A percentile compares a stretch with the other conserved stretches of the same genome.
Conservation (phyloP, 768 basidiomycete genomes). For the Tephrocybe sp. region DNA sequence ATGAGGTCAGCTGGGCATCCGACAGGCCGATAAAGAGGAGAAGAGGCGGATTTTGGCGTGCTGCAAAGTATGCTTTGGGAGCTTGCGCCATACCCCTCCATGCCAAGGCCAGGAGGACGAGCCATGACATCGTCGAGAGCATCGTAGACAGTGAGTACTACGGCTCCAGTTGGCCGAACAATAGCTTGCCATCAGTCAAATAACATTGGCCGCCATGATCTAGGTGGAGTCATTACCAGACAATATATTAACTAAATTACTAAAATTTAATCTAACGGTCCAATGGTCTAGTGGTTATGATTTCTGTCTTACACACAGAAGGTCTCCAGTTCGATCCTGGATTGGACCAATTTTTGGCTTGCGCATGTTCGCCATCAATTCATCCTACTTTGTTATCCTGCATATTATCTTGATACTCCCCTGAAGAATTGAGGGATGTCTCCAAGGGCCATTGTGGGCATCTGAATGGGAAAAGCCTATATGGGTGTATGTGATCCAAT, state of each 20-base stretch:
- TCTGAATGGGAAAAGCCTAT: too few species aligned
- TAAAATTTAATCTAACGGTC: slow-evolving; percentile 12
- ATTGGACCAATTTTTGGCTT: slow-evolving; percentile 23
- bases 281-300: slow-evolving; percentile 50
- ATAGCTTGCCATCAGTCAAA: neutral
- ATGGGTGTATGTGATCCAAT: too few species aligned
- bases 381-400: too few species aligned
- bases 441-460: too few species aligned
- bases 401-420: too few species aligned
- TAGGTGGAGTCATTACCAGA: too few species aligned
- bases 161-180: neutral
- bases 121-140: slow-evolving; percentile 4
- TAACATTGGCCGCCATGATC: too few species aligned
- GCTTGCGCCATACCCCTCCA: slow-evolving; percentile 1
- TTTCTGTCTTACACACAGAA: slow-evolving; percentile 41
- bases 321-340: slow-evolving; percentile 39
- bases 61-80: neutral
- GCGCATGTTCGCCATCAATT: neutral
- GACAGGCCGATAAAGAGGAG: slow-evolving; percentile 20
- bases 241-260: neutral
- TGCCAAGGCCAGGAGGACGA: slow-evolving; percentile 4
- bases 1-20: slow-evolving; percentile 23
- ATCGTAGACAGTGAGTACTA: slow-evolving; percentile 2
- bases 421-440: too few species aligned
- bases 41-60: slow-evolving; percentile 15